Base-by-base conservation (phyloP, 1,284 basidiomycete species). In the Fomitiporia mediterranea region DNA sequence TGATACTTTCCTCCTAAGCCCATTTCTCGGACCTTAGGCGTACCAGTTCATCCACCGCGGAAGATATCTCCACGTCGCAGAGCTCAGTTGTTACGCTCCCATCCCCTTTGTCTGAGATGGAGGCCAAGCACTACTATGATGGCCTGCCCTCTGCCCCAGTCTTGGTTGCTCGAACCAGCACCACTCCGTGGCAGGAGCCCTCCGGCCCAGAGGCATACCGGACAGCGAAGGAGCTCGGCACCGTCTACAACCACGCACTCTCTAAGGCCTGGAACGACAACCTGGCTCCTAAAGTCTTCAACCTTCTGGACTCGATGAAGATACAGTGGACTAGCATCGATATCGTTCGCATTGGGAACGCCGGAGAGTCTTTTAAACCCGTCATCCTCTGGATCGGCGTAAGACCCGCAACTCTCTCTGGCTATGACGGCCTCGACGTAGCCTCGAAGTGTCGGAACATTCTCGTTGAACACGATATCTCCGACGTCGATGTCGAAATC, bases 371-470 rank as follows among this genome's bases (percentile, higher is more conserved):
- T 42, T 23, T 43, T 34, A 17, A 25, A 15, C 54, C 58, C 27
- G 58, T 56, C 54, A 42, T 59, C 27, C n/a, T 59, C 32, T 68
- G 63, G 64, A 60, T 72, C 2, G 70, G 70, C 11, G 69, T 72
- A 6, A 34, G 25, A 13, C 68, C 65, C 49, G 59, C 17, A 19
- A 59, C 69, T 51, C 65, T 71, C 61, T 61, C 65, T 52, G 30
- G 32, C 59, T 60, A 66, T n/a, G 49, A 48, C 32, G 70, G 66
- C 50, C 6, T 65, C 55, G 57, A 57, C 30, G 63, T 66, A 28
- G 69, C 66, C 17, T n/a, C 50, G 17, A 30, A 61, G 13, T 68
- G 66, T 64, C 42, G 57, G 27, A 15, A 53, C 11, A 60, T 71
- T 51, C 68, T 72, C 28, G 11, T 48, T 0, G 37, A 59, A 4